Conservation (phyloP, 1,139 yeast species). For the Hansenula lynferdii region DNA sequence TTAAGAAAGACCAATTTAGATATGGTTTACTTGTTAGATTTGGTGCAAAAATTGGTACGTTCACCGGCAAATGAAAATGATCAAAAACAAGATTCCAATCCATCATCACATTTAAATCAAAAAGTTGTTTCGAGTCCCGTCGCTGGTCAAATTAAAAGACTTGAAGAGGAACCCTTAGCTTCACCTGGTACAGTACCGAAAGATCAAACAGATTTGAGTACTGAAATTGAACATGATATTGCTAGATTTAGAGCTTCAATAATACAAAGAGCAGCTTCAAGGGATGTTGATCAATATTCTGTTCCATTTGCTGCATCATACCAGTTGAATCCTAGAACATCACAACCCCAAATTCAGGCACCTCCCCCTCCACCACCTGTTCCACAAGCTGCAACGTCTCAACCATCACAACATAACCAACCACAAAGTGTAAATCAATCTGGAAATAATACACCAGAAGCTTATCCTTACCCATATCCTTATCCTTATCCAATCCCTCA, state of each 20-base stretch:
- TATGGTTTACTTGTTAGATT: constrained; percentile 43
- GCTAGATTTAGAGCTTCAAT: constrained; percentile 23
- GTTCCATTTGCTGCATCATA: constrained; percentile 21
- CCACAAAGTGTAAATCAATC: no score
- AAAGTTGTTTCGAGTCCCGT: constrained; percentile 6
- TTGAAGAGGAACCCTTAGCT: constrained; percentile 10
- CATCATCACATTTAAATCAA: constrained; percentile 11
- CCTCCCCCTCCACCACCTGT: constrained; percentile 9
- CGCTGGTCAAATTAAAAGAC: constrained; percentile 4
- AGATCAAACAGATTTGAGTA: constrained; percentile 1
- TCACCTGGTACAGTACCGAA: constrained; percentile 15
- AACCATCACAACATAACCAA: no score
- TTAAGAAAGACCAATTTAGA: constrained; percentile 44
- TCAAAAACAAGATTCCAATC: constrained; percentile 8
- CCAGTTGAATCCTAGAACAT: constrained; percentile 14
- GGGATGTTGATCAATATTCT: constrained; percentile 17
- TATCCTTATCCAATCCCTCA: constrained; percentile 13
- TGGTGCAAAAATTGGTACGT: constrained; percentile 32
- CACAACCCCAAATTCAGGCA: constrained; percentile 8
- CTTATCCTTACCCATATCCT: constrained; percentile 19
- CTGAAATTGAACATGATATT: constrained; percentile 21
- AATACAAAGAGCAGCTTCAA: constrained; percentile 21
- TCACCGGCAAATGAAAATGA: constrained; percentile 4
- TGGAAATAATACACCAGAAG: constrained; percentile 6
- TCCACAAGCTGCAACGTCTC: constrained; percentile 8